Evolutionary conservation across 192 early-diverging fungal genomes (phyloP), one percentile per base, ranked within the genome.

Genomic region (Gonapodya prolifera): DNA sequence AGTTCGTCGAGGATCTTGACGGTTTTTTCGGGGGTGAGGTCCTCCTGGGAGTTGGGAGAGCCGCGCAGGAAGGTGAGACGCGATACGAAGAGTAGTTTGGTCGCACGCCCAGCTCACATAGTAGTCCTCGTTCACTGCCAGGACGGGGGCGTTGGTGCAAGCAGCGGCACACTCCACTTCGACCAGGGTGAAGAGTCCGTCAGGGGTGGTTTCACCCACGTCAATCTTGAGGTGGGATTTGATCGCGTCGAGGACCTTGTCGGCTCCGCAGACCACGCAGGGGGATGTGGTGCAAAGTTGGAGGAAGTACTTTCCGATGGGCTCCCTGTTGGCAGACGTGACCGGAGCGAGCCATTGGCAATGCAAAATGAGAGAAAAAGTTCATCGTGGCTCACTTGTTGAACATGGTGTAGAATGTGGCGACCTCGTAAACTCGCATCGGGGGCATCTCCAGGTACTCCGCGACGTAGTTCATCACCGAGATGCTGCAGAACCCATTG

Each of bases 401-500:
- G 86, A 94, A 99, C 97, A 99, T 99, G 76, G 97, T 99, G 82
- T 99, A 99, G 85, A 99, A 99, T 34, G 96, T 98, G n/a, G 98
- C 98, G 29, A 99, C 98, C 82, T 99, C 96, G 87, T 98, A 98
- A 70, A 99, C 96, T 75, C 98, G 91, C 95, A 99, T 98, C 31
- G 98, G 98, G 74, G 96, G 95, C 1, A 98, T 91, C 80, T 98
- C 95, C 33, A 96, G 85, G 75, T 97, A 83, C 84, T 94, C 90
- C 71, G 98, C 96, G 80, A 99, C 92, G 73, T 94, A 87, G 85
- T 99, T 96, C 98, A 99, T 99, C 29, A 96, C 96, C 33, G 92
- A 90, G 77, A 99, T 87, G 78, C 90, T 92, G 2, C 95, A 96
- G 88, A 91, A 99, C 2, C 79, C 79, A 35, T 95, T 95, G 77